Evolutionary conservation across 345 rosid species (phyloP).

Genomic region (Lepidium aucheri): DNA sequence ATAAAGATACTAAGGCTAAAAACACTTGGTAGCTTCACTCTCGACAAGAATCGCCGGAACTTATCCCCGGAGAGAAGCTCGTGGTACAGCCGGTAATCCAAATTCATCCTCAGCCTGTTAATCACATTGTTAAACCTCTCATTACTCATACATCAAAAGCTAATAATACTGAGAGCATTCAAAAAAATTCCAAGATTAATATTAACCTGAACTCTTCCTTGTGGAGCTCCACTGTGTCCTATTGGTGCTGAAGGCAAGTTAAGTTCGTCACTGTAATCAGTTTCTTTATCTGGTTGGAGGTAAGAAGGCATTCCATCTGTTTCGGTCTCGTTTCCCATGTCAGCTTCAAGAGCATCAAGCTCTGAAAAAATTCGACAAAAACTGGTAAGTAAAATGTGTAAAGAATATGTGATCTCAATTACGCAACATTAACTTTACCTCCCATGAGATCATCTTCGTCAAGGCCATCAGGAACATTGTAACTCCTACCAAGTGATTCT

Average conservation of each 20-base stretch:
- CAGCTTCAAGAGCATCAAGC: conserved; percentile 93
- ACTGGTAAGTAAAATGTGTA: neutral
- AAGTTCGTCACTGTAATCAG: conserved; percentile 61
- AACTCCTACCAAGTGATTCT: conserved; percentile 92
- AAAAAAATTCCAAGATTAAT: neutral
- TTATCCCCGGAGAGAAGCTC: conserved; percentile 69
- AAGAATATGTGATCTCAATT: neutral
- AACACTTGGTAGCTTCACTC: neutral
- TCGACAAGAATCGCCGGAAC: neutral
- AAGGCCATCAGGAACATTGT: conserved; percentile 89
- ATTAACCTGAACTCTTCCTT: conserved; percentile 62
- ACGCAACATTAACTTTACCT: conserved; percentile 39
- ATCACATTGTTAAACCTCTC: conserved; percentile 9
- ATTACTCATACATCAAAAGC: neutral
- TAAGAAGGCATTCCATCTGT: conserved; percentile 80
- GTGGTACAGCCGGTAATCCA: conserved; percentile 86
- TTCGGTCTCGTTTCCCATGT: conserved; percentile 89
- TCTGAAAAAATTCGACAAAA: conserved; percentile 40
- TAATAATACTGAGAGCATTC: neutral
- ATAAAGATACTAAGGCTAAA: conserved; percentile 3
- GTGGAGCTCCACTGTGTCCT: conserved; percentile 45
- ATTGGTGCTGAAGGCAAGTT: conserved; percentile 76
- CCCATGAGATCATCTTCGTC: conserved; percentile 99
- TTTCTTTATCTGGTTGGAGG: conserved; percentile 83
- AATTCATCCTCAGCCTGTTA: conserved; percentile 79